These are phyloP conservation scores for Abelmoschus esculentus DNA, from an alignment of 345 rosid genomes.

Conservation along the genomic window DNA sequence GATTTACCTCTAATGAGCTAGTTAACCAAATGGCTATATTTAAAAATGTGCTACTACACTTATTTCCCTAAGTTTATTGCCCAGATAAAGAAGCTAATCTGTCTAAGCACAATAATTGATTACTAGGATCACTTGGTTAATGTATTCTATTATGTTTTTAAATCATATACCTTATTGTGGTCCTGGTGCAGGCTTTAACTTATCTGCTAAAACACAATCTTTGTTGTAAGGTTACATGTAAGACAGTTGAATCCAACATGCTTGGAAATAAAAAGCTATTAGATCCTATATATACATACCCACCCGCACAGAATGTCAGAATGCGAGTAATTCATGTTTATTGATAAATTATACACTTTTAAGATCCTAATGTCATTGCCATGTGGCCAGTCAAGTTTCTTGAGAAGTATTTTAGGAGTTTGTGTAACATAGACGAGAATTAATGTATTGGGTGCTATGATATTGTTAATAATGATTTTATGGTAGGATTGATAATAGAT, in stretches of 20 bases:
- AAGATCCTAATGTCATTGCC: neutral
- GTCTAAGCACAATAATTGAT: neutral
- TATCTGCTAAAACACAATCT: neutral
- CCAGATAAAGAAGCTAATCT: neutral
- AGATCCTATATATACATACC: neutral
- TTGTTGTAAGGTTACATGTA: neutral
- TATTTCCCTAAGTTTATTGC: neutral
- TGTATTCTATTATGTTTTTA: constrained; percentile 2
- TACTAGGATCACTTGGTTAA: neutral
- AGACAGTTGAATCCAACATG: neutral
- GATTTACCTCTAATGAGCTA: neutral
- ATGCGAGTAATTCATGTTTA: too few relatives aligned
- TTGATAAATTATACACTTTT: neutral
- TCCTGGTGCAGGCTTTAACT: neutral
- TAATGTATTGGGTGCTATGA: neutral
- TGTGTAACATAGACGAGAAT: neutral
- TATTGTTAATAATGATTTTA: neutral
- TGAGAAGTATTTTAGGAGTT: neutral
- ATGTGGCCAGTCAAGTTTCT: neutral
- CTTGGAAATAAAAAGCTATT: neutral
- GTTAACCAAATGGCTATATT: neutral
- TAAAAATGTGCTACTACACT: neutral
- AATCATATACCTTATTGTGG: neutral
- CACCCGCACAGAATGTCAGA: too few relatives aligned
- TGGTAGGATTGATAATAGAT: neutral